These are phyloP conservation scores for Anisodus tanguticus DNA, from an alignment of 257 asterid genomes.

Conservation along the genomic window DNA sequence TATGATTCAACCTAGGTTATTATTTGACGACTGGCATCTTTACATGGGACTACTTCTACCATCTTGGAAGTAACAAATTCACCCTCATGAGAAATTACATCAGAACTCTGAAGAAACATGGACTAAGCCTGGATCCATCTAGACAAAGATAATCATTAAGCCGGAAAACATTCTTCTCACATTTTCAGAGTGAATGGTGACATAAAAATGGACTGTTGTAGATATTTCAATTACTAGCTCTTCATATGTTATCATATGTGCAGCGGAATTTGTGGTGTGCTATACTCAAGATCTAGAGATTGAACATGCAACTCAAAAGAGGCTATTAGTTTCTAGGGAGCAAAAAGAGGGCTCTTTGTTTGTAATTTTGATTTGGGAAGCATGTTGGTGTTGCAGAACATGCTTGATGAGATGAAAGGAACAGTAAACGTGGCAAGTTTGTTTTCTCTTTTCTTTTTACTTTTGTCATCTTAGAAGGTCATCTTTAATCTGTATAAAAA, in stretches of 20 bases:
- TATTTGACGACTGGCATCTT: conserved; percentile 95
- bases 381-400: not conserved
- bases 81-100: conserved; percentile 76
- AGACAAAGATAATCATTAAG: conserved; percentile 50
- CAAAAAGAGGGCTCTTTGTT: not conserved
- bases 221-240: not conserved
- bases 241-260: conserved; percentile 32
- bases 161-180: not conserved
- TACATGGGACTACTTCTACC: conserved; percentile 89
- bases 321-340: not conserved
- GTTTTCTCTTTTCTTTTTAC: not conserved
- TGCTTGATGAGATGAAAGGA: not conserved
- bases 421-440: not conserved
- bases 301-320: not conserved
- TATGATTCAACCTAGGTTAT: conserved; percentile 54
- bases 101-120: conserved; percentile 70
- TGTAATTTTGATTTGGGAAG: conserved; percentile 2
- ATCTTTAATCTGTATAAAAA: not conserved
- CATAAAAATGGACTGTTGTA: not conserved
- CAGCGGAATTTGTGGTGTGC: conserved; percentile 67
- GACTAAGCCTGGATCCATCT: conserved; percentile 84
- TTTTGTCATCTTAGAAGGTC: not conserved
- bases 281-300: conserved; percentile 34
- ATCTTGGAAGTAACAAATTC: conserved; percentile 80
- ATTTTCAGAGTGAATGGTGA: not conserved